phyloP scores from a whole-genome alignment of 768 basidiomycete genomes.

The Kwoniella mangroviensis region DNA sequence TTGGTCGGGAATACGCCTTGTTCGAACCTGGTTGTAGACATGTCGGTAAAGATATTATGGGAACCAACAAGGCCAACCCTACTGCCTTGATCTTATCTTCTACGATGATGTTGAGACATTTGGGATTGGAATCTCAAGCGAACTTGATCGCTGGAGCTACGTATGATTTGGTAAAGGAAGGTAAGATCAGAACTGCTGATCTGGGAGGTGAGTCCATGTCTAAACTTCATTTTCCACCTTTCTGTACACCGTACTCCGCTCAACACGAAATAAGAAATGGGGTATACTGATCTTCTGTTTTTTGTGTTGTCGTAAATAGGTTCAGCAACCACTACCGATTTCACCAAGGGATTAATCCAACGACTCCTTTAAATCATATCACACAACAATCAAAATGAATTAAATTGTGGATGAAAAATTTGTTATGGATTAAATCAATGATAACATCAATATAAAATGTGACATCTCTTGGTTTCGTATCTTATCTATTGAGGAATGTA shows the following conservation, averaged over 20 bases:
- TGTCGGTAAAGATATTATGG: conserved; percentile 57
- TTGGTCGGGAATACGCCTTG: conserved; percentile 94
- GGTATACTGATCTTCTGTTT: too few species aligned
- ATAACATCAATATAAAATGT: not conserved
- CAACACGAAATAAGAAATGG: not conserved
- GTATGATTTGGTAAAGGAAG: conserved; percentile 87
- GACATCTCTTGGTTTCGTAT: not conserved
- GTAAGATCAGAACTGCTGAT: conserved; percentile 88
- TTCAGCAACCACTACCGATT: conserved; percentile 87
- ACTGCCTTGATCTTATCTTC: conserved; percentile 60
- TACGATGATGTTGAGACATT: conserved; percentile 59
- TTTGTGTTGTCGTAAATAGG: conserved; percentile 67
- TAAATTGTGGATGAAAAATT: too few species aligned
- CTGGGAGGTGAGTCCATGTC: conserved; percentile 94
- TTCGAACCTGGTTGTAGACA: conserved; percentile 97
- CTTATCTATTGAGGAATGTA: not conserved
- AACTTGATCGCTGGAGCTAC: conserved; percentile 91
- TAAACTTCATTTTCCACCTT: too few species aligned
- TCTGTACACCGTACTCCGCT: too few species aligned
- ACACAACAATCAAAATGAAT: too few species aligned
- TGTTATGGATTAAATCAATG: not conserved
- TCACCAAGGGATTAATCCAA: conserved; percentile 89
- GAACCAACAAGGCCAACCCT: conserved; percentile 61
- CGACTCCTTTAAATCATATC: conserved; percentile 66
- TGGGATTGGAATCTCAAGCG: conserved; percentile 80